A percentile compares a stretch with the other conserved stretches of the same genome.
phyloP scores from a whole-genome alignment of 2,329 filamentous ascomycete genomes.

The Apiospora phragmitis region DNA sequence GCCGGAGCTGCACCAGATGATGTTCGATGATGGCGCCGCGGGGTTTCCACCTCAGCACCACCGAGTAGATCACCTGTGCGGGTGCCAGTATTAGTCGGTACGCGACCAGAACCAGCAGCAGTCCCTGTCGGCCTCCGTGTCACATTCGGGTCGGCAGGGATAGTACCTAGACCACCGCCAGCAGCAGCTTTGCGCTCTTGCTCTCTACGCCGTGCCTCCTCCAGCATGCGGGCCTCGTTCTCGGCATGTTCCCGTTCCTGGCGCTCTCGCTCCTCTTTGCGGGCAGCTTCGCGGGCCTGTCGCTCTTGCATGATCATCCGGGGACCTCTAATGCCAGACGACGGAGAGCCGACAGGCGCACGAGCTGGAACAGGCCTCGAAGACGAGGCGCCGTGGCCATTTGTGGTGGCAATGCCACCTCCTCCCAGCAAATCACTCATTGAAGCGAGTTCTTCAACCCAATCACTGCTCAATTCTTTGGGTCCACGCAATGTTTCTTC shows the following conservation, averaged over 20 bases:
- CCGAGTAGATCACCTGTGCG: slow-evolving; percentile 16
- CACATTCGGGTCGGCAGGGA: background rate
- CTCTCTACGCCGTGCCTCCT: slow-evolving; percentile 57
- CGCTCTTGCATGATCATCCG: slow-evolving; percentile 91
- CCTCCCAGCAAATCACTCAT: slow-evolving; percentile 80
- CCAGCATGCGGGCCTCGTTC: slow-evolving; percentile 53
- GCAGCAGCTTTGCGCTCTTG: slow-evolving; percentile 60
- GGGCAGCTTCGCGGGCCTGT: slow-evolving; percentile 68
- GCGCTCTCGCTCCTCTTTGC: slow-evolving; percentile 59
- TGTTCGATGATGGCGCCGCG: slow-evolving; percentile 27
- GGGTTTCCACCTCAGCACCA: slow-evolving; percentile 22
- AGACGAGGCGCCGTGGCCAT: slow-evolving; percentile 52
- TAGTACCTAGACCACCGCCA: slow-evolving; percentile 39
- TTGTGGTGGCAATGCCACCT: slow-evolving; percentile 55
- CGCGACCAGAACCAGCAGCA: slow-evolving; percentile 19
- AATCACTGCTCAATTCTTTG: slow-evolving; percentile 78
- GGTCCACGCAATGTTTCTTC: slow-evolving; percentile 88
- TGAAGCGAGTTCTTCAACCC: slow-evolving; percentile 82
- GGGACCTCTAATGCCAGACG: slow-evolving; percentile 75
- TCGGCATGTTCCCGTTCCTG: slow-evolving; percentile 59
- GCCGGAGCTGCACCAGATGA: slow-evolving; percentile 21
- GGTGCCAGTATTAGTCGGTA: slow-evolving; percentile 12
- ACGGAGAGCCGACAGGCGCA: slow-evolving; percentile 54
- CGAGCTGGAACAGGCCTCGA: slow-evolving; percentile 50
- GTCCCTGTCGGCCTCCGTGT: slow-evolving; percentile 16